Evolutionary conservation across 768 basidiomycete genomes (phyloP).

Genomic region (Auricularia sp.): DNA sequence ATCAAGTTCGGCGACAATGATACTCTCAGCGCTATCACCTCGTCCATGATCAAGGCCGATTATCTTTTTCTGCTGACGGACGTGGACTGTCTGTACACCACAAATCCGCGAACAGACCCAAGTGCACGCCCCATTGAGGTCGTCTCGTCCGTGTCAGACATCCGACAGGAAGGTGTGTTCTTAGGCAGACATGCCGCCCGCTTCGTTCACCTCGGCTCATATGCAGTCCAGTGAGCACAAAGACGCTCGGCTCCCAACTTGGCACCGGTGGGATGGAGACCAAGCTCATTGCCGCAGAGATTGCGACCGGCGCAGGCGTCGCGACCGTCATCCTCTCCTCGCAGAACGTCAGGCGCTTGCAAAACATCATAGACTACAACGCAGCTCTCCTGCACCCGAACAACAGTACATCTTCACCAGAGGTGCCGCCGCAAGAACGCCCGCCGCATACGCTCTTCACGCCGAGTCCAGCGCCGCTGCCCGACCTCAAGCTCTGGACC

Average conservation of each 20-base stretch:
- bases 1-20: conserved; percentile 99
- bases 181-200: conserved; percentile 10
- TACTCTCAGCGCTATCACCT: conserved; percentile 92
- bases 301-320: conserved; percentile 91
- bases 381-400: not conserved
- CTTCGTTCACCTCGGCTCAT: not conserved
- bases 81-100: conserved; percentile 90
- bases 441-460: conserved; percentile 88
- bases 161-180: conserved; percentile 62
- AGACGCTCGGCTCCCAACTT: conserved; percentile 82
- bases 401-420: not conserved
- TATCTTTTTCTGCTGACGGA: conserved; percentile 95
- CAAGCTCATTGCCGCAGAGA: conserved; percentile 95
- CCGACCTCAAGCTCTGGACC: conserved; percentile 93
- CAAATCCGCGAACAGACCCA: conserved; percentile 89
- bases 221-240: conserved; percentile 64
- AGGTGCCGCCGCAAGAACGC: conserved; percentile 22
- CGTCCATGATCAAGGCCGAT: conserved; percentile 96
- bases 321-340: conserved; percentile 86
- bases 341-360: conserved; percentile 62
- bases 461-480: conserved; percentile 58
- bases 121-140: conserved; percentile 68
- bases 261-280: conserved; percentile 99
- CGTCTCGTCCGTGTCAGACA: conserved; percentile 73
- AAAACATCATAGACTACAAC: conserved; percentile 70